These are phyloP conservation scores for Diaporthe sp. DNA, from an alignment of 2,329 filamentous ascomycete species.

Conservation along the genomic window DNA sequence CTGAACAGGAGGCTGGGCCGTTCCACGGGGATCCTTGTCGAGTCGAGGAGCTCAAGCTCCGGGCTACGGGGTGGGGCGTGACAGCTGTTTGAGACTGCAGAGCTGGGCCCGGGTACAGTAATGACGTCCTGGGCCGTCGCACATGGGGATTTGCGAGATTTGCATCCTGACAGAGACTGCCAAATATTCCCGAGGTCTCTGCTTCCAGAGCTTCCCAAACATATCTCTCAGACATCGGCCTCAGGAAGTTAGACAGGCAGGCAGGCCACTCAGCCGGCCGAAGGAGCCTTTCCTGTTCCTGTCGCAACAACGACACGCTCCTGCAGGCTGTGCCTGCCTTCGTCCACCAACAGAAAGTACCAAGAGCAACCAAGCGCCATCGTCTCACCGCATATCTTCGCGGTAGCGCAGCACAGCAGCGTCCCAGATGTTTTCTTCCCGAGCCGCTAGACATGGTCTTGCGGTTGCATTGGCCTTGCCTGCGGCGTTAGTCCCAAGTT, in stretches of 20 bases:
- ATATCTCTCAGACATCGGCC: too few relatives aligned
- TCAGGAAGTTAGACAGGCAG: neutral
- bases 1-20: conserved; percentile 18
- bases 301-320: neutral
- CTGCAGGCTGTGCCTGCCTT: conserved; percentile 5
- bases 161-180: neutral
- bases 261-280: neutral
- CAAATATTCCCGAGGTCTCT: neutral
- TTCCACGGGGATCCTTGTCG: conserved; percentile 17
- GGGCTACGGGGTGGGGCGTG: neutral
- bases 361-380: neutral
- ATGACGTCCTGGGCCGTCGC: conserved; percentile 3
- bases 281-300: conserved; percentile 40
- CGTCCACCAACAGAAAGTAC: conserved; percentile 10
- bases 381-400: conserved; percentile 19
- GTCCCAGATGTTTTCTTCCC: conserved; percentile 19
- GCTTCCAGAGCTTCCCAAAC: neutral
- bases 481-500: conserved; percentile 2
- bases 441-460: conserved; percentile 24
- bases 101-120: neutral
- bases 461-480: conserved; percentile 8
- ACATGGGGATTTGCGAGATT: conserved; percentile 21
- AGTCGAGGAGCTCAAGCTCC: conserved; percentile 26
- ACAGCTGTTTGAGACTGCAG: conserved; percentile 1
- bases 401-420: neutral